These are phyloP conservation scores for Colletotrichum shisoi DNA, from an alignment of 2,329 filamentous ascomycete genomes.

Conservation along the genomic window DNA sequence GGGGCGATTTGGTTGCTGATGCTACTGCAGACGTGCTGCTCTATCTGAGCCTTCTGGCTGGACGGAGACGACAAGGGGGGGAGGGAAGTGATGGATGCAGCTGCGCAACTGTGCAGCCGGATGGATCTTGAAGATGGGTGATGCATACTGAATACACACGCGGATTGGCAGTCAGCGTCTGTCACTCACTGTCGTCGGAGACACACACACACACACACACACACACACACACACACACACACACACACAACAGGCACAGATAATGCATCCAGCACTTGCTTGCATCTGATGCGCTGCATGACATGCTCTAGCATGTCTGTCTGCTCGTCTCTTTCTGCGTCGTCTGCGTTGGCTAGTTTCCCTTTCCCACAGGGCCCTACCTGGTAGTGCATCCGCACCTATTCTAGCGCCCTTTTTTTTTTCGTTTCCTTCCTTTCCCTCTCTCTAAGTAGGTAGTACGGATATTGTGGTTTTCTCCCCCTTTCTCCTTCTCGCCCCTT, in stretches of 20 bases:
- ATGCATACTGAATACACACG: no score
- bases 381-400: slow-evolving; percentile 12
- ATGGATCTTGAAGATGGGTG: not conserved
- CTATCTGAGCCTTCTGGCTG: slow-evolving; percentile 30
- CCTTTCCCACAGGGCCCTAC: slow-evolving; percentile 16
- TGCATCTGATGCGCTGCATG: slow-evolving; percentile 19
- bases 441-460: no score
- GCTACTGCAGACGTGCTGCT: slow-evolving; percentile 31
- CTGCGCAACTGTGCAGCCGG: slow-evolving; percentile 3
- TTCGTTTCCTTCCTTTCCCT: no score
- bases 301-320: not conserved
- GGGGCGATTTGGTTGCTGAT: slow-evolving; percentile 47
- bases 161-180: no score
- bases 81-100: not conserved
- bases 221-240: slow-evolving; percentile 18
- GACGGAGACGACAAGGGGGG: slow-evolving; percentile 33
- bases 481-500: not conserved
- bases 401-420: slow-evolving; percentile 8
- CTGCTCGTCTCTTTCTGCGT: not conserved
- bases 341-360: slow-evolving; percentile 2
- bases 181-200: not conserved
- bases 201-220: slow-evolving; percentile 21
- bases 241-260: slow-evolving; percentile 18
- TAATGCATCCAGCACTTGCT: slow-evolving; percentile 25
- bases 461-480: not conserved